Conservation (phyloP, 2,329 filamentous ascomycete genomes). For the Cyclaneusma minus region DNA sequence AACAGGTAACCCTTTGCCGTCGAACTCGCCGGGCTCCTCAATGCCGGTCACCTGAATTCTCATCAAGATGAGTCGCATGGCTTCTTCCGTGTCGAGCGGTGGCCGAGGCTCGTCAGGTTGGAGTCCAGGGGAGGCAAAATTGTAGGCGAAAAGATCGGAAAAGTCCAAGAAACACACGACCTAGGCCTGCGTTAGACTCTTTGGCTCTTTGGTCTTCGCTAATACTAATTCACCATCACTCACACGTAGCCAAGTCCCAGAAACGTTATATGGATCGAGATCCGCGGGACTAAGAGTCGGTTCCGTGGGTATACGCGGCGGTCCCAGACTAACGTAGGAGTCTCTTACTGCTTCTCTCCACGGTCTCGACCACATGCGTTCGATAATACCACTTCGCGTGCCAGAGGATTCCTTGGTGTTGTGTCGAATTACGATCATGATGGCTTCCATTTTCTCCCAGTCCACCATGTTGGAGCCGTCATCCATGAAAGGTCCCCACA, state of each 20-base stretch:
- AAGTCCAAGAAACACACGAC: constrained; percentile 43
- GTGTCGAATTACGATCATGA: constrained; percentile 51
- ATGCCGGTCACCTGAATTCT: constrained; percentile 46
- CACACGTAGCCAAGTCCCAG: constrained; percentile 57
- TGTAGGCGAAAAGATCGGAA: constrained; percentile 56
- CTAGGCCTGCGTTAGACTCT: constrained; percentile 12
- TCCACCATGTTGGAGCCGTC: constrained; percentile 49
- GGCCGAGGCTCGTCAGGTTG: constrained; percentile 28
- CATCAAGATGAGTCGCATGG: constrained; percentile 55
- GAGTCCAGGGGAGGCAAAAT: constrained; percentile 37
- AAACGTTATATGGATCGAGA: constrained; percentile 54
- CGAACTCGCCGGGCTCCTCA: constrained; percentile 38
- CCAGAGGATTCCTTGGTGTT: constrained; percentile 39
- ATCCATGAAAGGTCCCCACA: constrained; percentile 58
- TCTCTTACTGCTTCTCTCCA: constrained; percentile 39
- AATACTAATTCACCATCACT: constrained; percentile 8
- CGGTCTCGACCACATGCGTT: constrained; percentile 35
- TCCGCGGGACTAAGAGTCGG: constrained; percentile 25
- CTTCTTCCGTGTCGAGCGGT: constrained; percentile 47
- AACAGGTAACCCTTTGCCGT: constrained; percentile 42
- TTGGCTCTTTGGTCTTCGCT: background rate
- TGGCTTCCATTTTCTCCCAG: constrained; percentile 68
- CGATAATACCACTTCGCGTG: constrained; percentile 28
- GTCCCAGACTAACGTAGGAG: constrained; percentile 29
- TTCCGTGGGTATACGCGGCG: constrained; percentile 8